Conservation (phyloP, 768 basidiomycete species). For the Mycena capillaripes region DNA sequence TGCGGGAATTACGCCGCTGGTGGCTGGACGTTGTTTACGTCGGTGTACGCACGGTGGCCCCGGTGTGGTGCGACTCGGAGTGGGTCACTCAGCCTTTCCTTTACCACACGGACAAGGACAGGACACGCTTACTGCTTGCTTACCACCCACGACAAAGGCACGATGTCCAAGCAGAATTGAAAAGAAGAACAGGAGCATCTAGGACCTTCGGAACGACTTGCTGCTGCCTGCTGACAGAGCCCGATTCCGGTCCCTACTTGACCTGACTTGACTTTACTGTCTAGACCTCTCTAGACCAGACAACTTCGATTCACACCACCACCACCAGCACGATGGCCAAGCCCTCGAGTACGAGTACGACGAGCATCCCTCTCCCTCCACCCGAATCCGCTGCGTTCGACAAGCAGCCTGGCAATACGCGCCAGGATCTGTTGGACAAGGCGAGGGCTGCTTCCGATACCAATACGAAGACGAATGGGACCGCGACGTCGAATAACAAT, state of each 20-base stretch:
- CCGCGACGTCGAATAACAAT: neutral
- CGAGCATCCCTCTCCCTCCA: constrained; percentile 34
- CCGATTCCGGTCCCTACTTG: no score
- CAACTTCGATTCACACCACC: no score
- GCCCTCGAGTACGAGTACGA: neutral
- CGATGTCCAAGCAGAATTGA: no score
- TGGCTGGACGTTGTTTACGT: neutral
- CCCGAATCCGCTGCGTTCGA: constrained; percentile 29
- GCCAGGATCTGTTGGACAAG: constrained; percentile 26
- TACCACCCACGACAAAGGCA: no score
- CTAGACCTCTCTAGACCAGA: no score
- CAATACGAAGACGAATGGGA: neutral
- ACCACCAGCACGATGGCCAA: neutral
- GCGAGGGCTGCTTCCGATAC: neutral
- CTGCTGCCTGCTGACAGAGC: no score
- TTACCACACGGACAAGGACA: neutral
- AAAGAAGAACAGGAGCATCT: no score
- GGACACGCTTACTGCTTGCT: neutral
- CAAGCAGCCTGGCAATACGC: constrained; percentile 33
- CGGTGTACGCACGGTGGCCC: neutral
- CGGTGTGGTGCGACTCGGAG: neutral
- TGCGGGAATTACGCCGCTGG: constrained; percentile 26
- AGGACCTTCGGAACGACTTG: no score
- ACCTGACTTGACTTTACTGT: no score
- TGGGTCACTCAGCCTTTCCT: neutral